Evolutionary conservation across 2,329 filamentous ascomycete species (phyloP), one percentile per base, ranked within the genome.

Genomic region (Berkeleyomyces basicola): DNA sequence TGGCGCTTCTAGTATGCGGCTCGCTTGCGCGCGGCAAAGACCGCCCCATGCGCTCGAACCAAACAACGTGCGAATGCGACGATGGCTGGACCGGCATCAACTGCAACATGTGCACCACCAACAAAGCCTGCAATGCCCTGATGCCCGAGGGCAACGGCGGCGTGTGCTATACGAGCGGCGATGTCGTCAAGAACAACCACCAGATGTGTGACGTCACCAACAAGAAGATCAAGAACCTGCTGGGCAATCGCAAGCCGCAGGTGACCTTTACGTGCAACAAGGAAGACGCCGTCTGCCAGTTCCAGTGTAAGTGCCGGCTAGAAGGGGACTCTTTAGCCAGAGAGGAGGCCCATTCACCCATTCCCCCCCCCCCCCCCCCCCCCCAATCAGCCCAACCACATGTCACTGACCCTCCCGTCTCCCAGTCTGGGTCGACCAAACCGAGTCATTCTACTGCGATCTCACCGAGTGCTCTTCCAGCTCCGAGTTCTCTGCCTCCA

Each of bases 161-260:
- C 40, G 85, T 96, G 9, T 99, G 93, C 76, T 97, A 96, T 72
- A 86, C 88, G 70, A 86, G 92, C 68, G 92, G 92, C 55, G 83
- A 95, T 67, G 86, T 95, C 9, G 86, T 97, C 66, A 90, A 93
- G 69, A 84, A 95, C 74, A 99, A 97, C 76, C 92, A 90, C 75
- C 95, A 99, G 75, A 93, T 96, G 77, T 99, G 93, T 75, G 89
- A 95, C 73, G 93, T 99, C 67, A 97, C 91, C 63, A 99, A 99
- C 76, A 82, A 84, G 73, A 93, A 95, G 77, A 99, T 99, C 70
- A 78, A 92, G 62, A 84, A 91, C 66, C 84, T 92, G 70, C 80
- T 99, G 58, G 88, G 90, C 69, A 85, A 87, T 53, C 83, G 90
- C 74, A 87, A 88, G 64, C 91, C 93, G 0, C 88, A 99, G 73